phyloP scores from a whole-genome alignment of 192 early-diverging fungal genomes.

The Backusella psychrophila region DNA sequence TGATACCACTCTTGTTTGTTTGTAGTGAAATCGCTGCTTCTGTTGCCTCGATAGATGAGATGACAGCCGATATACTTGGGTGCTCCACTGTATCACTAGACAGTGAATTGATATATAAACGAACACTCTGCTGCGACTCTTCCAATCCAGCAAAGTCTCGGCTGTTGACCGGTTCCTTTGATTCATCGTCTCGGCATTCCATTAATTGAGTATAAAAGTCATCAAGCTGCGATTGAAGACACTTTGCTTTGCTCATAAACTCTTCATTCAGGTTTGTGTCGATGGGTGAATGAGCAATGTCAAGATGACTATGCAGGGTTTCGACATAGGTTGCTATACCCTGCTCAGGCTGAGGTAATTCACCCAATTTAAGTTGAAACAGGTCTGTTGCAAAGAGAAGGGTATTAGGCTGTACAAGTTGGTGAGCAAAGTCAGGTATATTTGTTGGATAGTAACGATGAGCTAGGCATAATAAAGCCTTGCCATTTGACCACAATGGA shows the following conservation, averaged over 20 bases:
- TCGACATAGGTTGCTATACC: not conserved
- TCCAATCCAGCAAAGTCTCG: not conserved
- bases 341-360: not conserved
- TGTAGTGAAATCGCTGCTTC: constrained; percentile 13
- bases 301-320: not conserved
- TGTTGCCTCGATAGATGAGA: constrained; percentile 1
- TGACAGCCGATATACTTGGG: not conserved
- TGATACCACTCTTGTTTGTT: not conserved
- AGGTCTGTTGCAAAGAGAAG: not conserved
- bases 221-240: not conserved
- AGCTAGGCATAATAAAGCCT: constrained; percentile 7
- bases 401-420: not conserved
- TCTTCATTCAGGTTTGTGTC: not conserved
- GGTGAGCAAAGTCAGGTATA: constrained; percentile 6
- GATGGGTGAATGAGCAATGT: not conserved
- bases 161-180: not conserved
- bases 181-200: constrained; percentile 6
- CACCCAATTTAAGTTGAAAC: constrained; percentile 4
- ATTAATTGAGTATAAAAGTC: not conserved
- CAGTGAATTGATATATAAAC: constrained; percentile 4
- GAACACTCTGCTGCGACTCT: not conserved
- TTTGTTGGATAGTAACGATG: constrained; percentile 18
- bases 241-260: not conserved
- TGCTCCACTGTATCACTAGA: not conserved
- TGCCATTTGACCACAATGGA: not conserved